Conservation (phyloP, 1,284 basidiomycete genomes). For the Papiliotrema laurentii region DNA sequence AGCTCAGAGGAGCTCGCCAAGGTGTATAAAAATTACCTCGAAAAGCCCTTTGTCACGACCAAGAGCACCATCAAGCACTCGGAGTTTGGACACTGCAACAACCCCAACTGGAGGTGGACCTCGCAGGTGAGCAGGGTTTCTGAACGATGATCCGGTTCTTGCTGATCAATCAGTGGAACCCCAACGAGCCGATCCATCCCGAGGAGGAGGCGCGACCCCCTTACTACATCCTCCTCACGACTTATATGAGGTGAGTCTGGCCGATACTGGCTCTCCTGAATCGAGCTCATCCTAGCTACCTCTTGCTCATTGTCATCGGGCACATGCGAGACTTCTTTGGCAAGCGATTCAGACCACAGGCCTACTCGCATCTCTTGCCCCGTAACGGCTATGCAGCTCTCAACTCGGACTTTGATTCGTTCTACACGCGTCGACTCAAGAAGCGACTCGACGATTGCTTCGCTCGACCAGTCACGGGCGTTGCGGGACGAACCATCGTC, state of each 20-base stretch:
- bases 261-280: not conserved
- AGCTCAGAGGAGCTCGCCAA: conserved; percentile 28
- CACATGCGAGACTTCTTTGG: conserved; percentile 95
- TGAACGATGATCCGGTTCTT: not conserved
- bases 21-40: conserved; percentile 40
- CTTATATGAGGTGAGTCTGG: conserved; percentile 60
- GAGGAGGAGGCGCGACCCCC: conserved; percentile 69
- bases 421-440: conserved; percentile 96
- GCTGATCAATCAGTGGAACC: conserved; percentile 33
- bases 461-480: conserved; percentile 86
- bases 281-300: conserved; percentile 55
- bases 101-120: conserved; percentile 47
- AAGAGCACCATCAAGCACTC: conserved; percentile 41
- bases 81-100: conserved; percentile 47
- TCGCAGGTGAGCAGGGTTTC: conserved; percentile 28
- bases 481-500: conserved; percentile 88
- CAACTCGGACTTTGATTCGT: conserved; percentile 98
- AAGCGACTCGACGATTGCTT: conserved; percentile 94
- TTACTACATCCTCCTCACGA: conserved; percentile 85
- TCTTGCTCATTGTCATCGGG: conserved; percentile 81
- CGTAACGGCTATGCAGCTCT: conserved; percentile 87
- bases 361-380: conserved; percentile 77
- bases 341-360: conserved; percentile 68
- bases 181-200: conserved; percentile 51
- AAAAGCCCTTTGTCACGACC: conserved; percentile 33